A percentile compares a stretch with the other conserved stretches of the same genome.
Evolutionary conservation across 495 filamentous ascomycete species (phyloP).

Genomic region (Podospora sp.): DNA sequence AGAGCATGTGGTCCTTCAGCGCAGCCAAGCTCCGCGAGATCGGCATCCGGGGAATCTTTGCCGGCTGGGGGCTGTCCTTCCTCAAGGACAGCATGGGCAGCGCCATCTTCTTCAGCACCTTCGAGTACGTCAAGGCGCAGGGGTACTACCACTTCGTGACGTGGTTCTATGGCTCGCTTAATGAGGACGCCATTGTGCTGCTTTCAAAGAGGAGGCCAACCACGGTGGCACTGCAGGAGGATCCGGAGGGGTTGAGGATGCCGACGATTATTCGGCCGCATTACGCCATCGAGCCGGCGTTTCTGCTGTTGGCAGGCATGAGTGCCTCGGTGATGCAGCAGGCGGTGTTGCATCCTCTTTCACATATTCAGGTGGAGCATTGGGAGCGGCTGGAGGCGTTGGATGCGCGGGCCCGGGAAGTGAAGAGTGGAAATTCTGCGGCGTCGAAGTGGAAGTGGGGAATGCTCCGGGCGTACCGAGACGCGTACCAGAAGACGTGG

Average conservation of each 20-base stretch:
- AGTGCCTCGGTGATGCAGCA: conserved; percentile 78
- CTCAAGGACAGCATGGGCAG: conserved; percentile 81
- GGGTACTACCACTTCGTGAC: conserved; percentile 78
- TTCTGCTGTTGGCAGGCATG: conserved; percentile 76
- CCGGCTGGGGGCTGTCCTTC: conserved; percentile 77
- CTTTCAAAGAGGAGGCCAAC: conserved; percentile 44
- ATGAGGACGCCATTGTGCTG: conserved; percentile 45
- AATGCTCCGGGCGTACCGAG: conserved; percentile 70
- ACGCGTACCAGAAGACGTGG: conserved; percentile 76
- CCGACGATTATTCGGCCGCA: conserved; percentile 74
- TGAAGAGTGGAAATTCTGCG: conserved; percentile 37
- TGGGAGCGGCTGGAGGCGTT: conserved; percentile 77
- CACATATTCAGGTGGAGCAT: conserved; percentile 73
- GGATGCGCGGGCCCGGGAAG: conserved; percentile 60
- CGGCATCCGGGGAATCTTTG: conserved; percentile 77
- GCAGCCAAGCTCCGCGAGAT: conserved; percentile 74
- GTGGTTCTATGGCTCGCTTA: conserved; percentile 70
- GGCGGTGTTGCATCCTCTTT: conserved; percentile 75
- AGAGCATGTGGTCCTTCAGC: conserved; percentile 82
- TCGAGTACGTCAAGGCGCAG: conserved; percentile 87
- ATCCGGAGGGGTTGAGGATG: conserved; percentile 17
- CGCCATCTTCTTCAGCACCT: conserved; percentile 81
- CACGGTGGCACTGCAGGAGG: conserved; percentile 17
- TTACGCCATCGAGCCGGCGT: conserved; percentile 81
- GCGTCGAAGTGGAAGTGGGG: conserved; percentile 40